Evolutionary conservation across 2,329 filamentous ascomycete genomes (phyloP).

Genomic region (Penicillium brevicompactum): DNA sequence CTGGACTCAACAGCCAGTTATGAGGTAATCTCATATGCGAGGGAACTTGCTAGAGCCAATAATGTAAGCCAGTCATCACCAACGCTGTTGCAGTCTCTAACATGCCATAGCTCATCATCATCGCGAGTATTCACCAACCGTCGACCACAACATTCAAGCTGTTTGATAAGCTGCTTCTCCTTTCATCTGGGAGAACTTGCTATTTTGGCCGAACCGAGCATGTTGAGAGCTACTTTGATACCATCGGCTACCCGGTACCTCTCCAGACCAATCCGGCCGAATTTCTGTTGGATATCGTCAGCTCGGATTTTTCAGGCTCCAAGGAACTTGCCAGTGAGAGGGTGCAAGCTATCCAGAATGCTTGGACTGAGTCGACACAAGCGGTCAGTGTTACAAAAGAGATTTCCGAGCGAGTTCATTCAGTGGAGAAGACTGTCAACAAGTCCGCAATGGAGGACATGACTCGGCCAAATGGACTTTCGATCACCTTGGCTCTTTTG

Average conservation of each 20-base stretch:
- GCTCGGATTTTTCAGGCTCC: conserved; percentile 69
- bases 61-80: conserved; percentile 51
- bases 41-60: conserved; percentile 65
- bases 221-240: conserved; percentile 65
- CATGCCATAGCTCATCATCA: conserved; percentile 69
- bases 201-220: conserved; percentile 69
- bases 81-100: conserved; percentile 5
- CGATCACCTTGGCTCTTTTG: conserved; percentile 65
- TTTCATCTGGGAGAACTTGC: conserved; percentile 70
- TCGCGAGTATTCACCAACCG: conserved; percentile 84
- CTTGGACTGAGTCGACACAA: conserved; percentile 57
- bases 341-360: conserved; percentile 56
- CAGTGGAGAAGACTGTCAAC: conserved; percentile 29
- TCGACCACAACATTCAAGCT: conserved; percentile 77
- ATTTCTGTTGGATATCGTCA: conserved; percentile 76
- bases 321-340: conserved; percentile 50
- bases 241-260: conserved; percentile 65
- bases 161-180: conserved; percentile 76
- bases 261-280: conserved; percentile 77
- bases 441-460: conserved; percentile 20
- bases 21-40: conserved; percentile 76
- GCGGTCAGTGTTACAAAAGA: conserved; percentile 35
- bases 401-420: conserved; percentile 21
- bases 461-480: conserved; percentile 47
- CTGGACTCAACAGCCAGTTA: conserved; percentile 75